Conservation (phyloP, 2,329 filamentous ascomycete species). For the Phyllosticta citriasiana region DNA sequence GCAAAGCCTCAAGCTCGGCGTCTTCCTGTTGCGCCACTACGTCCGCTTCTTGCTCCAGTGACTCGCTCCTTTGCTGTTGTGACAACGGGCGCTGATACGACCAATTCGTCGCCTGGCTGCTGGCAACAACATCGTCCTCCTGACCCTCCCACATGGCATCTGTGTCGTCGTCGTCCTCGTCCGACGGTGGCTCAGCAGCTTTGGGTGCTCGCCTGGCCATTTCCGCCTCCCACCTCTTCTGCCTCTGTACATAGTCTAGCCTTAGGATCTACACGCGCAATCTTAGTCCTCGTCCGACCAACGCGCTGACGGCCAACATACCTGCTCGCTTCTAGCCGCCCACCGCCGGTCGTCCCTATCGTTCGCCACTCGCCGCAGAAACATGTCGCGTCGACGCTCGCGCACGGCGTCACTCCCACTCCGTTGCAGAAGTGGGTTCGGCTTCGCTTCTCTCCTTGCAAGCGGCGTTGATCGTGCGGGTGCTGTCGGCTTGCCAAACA, state of each 20-base stretch:
- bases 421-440: constrained; percentile 52
- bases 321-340: constrained; percentile 37
- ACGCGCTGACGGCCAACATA: constrained; percentile 15
- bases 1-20: constrained; percentile 33
- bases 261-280: constrained; percentile 31
- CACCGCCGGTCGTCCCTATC: constrained; percentile 37
- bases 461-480: neutral
- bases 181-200: constrained; percentile 17
- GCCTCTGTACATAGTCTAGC: constrained; percentile 35
- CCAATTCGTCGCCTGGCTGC: neutral
- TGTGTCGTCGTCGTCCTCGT: constrained; percentile 15
- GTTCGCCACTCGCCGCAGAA: constrained; percentile 50
- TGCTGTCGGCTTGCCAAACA: constrained; percentile 2
- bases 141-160: neutral
- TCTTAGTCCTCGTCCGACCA: neutral
- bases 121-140: neutral
- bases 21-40: constrained; percentile 6
- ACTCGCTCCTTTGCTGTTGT: constrained; percentile 3
- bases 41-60: constrained; percentile 1
- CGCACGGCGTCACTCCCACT: constrained; percentile 44
- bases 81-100: neutral
- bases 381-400: constrained; percentile 56
- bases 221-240: constrained; percentile 36
- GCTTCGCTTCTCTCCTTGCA: constrained; percentile 36
- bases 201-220: constrained; percentile 31